Evolutionary conservation across 2,329 filamentous ascomycete genomes (phyloP).

Genomic region (Trichoderma aggressivum): DNA sequence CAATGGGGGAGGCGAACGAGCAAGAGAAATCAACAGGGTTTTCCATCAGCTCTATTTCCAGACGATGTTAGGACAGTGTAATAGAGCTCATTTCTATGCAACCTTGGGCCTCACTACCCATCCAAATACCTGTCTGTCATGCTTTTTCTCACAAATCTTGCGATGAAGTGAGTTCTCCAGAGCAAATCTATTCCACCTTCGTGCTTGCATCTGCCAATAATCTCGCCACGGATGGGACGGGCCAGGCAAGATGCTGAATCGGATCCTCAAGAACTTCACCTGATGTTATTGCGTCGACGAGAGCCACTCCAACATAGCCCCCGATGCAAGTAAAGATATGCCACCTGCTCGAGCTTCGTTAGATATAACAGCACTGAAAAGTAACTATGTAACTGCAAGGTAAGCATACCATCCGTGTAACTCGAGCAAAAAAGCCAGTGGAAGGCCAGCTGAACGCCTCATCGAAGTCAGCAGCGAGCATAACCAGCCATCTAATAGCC

Average conservation of each 20-base stretch:
- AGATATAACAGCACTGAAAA: neutral
- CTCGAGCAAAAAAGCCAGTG: constrained; percentile 38
- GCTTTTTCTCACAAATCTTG: neutral
- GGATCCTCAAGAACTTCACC: constrained; percentile 32
- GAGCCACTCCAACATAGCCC: constrained; percentile 38
- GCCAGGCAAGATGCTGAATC: constrained; percentile 34
- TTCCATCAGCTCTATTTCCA: too few relatives aligned
- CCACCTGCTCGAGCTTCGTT: constrained; percentile 32
- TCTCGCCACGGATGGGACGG: constrained; percentile 26
- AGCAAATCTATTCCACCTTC: too few relatives aligned
- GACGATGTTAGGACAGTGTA: too few relatives aligned
- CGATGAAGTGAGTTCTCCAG: neutral
- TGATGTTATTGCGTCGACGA: constrained; percentile 37
- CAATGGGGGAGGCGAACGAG: too few relatives aligned
- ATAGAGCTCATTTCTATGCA: neutral
- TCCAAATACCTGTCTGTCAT: too few relatives aligned
- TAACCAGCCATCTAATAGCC: constrained; percentile 38
- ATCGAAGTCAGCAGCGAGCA: constrained; percentile 30
- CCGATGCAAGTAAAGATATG: constrained; percentile 41
- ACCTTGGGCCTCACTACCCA: neutral
- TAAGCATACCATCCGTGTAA: constrained; percentile 40
- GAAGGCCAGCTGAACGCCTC: constrained; percentile 33
- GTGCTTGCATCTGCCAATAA: neutral
- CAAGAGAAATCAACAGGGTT: too few relatives aligned
- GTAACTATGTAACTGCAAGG: neutral